These are phyloP conservation scores for Wickerhamomyces silvicola DNA, from an alignment of 805 yeast genomes.

Conservation along the genomic window DNA sequence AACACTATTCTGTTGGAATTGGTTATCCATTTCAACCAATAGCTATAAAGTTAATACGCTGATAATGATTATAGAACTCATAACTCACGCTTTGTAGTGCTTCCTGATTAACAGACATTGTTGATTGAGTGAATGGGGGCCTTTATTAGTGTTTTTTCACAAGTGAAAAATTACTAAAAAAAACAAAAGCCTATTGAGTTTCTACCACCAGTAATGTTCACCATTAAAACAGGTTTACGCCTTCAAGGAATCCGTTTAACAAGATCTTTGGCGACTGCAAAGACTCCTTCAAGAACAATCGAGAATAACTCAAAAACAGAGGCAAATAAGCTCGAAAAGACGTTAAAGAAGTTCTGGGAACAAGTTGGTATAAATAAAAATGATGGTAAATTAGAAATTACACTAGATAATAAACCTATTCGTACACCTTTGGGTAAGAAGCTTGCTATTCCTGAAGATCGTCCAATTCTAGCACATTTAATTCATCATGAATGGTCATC, in stretches of 20 bases:
- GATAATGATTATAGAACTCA: neutral
- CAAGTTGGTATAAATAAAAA: slow-evolving; percentile 42
- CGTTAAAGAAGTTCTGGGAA: slow-evolving; percentile 77
- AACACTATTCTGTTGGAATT: slow-evolving; percentile 50
- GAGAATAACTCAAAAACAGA: slow-evolving; percentile 53
- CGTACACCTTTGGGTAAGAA: slow-evolving; percentile 80
- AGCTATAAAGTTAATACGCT: slow-evolving; percentile 26
- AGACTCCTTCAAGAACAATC: slow-evolving; percentile 30
- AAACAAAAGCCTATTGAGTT: no score
- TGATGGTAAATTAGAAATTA: slow-evolving; percentile 39
- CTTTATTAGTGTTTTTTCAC: no score
- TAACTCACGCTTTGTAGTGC: slow-evolving; percentile 35
- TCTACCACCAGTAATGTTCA: no score
- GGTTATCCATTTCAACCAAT: slow-evolving; percentile 60
- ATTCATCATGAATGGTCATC: slow-evolving; percentile 85
- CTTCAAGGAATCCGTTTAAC: no score
- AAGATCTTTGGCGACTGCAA: no score
- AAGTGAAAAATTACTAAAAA: no score
- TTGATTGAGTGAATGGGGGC: no score
- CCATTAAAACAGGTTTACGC: no score
- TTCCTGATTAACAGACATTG: slow-evolving; percentile 39
- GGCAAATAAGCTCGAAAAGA: slow-evolving; percentile 63
- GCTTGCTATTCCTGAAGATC: slow-evolving; percentile 53
- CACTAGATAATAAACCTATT: slow-evolving; percentile 68
- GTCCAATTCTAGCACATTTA: slow-evolving; percentile 61